These are phyloP conservation scores for Ustilago sp. DNA, from an alignment of 1,284 basidiomycete genomes.

Conservation along the genomic window DNA sequence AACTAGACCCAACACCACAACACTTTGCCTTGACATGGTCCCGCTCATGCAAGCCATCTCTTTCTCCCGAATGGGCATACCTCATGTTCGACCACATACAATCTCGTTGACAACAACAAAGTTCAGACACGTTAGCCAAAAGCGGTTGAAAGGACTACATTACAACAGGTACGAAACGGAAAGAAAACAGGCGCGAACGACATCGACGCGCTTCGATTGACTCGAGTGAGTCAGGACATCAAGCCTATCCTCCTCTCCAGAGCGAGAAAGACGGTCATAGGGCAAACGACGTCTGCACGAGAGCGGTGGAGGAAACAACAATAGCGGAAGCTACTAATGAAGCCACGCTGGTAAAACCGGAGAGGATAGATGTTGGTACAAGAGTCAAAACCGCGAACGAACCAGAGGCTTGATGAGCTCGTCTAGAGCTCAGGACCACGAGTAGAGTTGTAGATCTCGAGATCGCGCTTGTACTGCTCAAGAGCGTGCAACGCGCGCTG, in stretches of 20 bases:
- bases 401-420: neutral
- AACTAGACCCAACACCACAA: neutral
- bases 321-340: neutral
- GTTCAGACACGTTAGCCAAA: neutral
- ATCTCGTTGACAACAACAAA: neutral
- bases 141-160: constrained; percentile 15
- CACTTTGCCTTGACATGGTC: neutral
- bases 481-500: constrained; percentile 40
- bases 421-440: constrained; percentile 33
- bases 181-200: neutral
- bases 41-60: neutral
- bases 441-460: constrained; percentile 51
- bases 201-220: constrained; percentile 6
- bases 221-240: constrained; percentile 1
- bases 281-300: constrained; percentile 3
- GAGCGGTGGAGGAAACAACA: neutral
- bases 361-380: constrained; percentile 22
- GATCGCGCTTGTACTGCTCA: constrained; percentile 53
- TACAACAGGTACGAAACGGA: constrained; percentile 36
- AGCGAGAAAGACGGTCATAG: neutral
- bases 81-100: neutral
- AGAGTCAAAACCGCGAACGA: neutral
- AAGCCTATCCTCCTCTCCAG: neutral
- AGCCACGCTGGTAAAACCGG: neutral
- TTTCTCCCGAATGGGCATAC: neutral